Percentiles rank a stretch among this genome's conserved stretches.
These are phyloP conservation scores for Entomortierella parvispora DNA, from an alignment of 192 early-diverging fungal genomes.

Conservation along the genomic window DNA sequence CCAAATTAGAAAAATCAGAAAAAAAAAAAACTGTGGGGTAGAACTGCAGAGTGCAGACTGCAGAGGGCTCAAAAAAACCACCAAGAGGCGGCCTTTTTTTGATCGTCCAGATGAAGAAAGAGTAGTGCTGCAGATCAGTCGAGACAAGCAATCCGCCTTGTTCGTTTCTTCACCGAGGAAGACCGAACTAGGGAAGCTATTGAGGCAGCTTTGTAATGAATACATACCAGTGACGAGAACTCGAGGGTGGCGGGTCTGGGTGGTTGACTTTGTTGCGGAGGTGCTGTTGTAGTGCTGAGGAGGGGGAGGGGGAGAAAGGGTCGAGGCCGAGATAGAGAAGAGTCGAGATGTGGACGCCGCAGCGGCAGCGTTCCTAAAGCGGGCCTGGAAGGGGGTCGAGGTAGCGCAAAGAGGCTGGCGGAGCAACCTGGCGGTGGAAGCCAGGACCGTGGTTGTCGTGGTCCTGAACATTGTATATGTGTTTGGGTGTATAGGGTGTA, in stretches of 20 bases:
- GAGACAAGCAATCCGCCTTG: background rate
- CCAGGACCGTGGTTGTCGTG: conserved; percentile 8
- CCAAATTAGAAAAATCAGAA: background rate
- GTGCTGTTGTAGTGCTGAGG: background rate
- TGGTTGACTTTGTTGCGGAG: background rate
- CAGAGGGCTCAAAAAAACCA: too few relatives aligned
- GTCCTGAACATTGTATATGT: conserved; percentile 9
- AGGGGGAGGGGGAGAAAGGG: conserved; percentile 5
- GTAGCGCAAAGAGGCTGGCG: conserved; percentile 9
- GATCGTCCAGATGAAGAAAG: background rate
- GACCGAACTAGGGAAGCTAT: too few relatives aligned
- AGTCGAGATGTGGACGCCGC: conserved; percentile 7
- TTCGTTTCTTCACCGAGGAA: too few relatives aligned
- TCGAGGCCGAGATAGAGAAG: conserved; percentile 14
- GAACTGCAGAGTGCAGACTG: too few relatives aligned
- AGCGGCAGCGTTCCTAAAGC: conserved; percentile 3
- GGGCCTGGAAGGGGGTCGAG: background rate
- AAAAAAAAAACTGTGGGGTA: background rate
- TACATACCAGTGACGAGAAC: conserved; percentile 68
- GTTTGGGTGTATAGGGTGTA: background rate
- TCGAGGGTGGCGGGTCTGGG: conserved; percentile 53
- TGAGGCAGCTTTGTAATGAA: too few relatives aligned
- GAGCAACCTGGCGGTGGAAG: conserved; percentile 15
- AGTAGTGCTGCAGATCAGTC: too few relatives aligned
- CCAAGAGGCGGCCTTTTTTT: background rate